Conservation (phyloP, 2,329 filamentous ascomycete species). For the Saccharata proteae region DNA sequence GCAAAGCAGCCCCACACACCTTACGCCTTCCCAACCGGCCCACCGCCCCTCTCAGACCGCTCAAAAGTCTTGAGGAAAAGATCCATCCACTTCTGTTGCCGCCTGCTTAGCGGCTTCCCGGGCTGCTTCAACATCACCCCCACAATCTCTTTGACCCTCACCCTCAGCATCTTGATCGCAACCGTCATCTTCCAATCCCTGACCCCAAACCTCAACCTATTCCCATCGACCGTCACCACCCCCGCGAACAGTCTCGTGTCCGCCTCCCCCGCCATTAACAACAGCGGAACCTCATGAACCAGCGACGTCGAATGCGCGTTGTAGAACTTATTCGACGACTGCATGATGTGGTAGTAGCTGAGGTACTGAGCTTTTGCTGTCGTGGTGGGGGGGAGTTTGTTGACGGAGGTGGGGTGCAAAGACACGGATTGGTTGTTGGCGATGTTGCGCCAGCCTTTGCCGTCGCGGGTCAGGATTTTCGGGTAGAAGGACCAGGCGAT, state of each 20-base stretch:
- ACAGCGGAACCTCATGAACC: slow-evolving; percentile 60
- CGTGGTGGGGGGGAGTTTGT: slow-evolving; percentile 64
- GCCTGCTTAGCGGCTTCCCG: slow-evolving; percentile 24
- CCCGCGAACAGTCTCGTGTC: slow-evolving; percentile 86
- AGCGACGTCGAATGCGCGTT: slow-evolving; percentile 66
- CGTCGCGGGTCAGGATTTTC: slow-evolving; percentile 73
- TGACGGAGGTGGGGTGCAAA: slow-evolving; percentile 79
- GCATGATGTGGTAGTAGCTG: slow-evolving; percentile 96
- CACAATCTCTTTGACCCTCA: slow-evolving; percentile 63
- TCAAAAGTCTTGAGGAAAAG: slow-evolving; percentile 7
- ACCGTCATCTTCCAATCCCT: slow-evolving; percentile 85
- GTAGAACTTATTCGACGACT: slow-evolving; percentile 62
- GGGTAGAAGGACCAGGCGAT: slow-evolving; percentile 95
- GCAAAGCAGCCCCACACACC: neutral
- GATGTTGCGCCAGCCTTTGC: slow-evolving; percentile 80
- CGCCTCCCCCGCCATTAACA: slow-evolving; percentile 68
- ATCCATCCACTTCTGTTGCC: slow-evolving; percentile 32
- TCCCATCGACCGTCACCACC: slow-evolving; percentile 75
- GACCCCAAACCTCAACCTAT: slow-evolving; percentile 70
- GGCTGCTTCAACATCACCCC: slow-evolving; percentile 53
- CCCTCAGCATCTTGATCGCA: slow-evolving; percentile 70
- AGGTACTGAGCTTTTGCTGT: slow-evolving; percentile 86
- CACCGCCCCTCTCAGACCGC: slow-evolving; percentile 3
- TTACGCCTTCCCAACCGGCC: slow-evolving; percentile 3
- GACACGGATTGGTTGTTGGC: slow-evolving; percentile 86